Evolutionary conservation across 2,329 filamentous ascomycete genomes (phyloP), one percentile per base, ranked within the genome.

Genomic region (Trichoderma polysporum): DNA sequence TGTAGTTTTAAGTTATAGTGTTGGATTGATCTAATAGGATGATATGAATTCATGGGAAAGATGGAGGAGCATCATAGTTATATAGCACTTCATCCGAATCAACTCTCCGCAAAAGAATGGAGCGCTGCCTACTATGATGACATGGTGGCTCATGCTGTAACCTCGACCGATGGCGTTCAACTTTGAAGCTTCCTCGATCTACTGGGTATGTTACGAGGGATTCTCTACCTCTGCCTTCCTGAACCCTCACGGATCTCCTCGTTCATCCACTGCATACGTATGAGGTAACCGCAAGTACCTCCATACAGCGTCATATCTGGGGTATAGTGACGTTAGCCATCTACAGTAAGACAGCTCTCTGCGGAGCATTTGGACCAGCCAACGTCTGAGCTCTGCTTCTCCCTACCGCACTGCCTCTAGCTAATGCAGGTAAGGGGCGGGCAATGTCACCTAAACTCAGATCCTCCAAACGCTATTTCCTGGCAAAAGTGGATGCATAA

Each of bases 121-220:
- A 56, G 56, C 50, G 61, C 50, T 47, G 27, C 13, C 61, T 45
- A 64, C 61, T 45, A 64, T 64, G 61, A 64, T 64, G 61, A 56
- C 61, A 64, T 64, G 29, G 61, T 47, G 37, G 61, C 61, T 64
- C 61, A 64, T 29, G 19, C 50, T 47, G 47, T 35, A 15, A 47
- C 49, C 50, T 54, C 47, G 4, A 56, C 37, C 37, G 60, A 64
- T 64, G 61, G 61, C 61, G 61, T 47, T 54, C 37, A n/a, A 45
- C 61, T 47, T 33, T 47, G 61, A 27, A 64, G 50, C 50, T 56
- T 25, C 31, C 49, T n/a, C 49, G 50, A n/a, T 45, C 37, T 19
- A 25, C 47, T 33, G 39, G n/a, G n/a, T n/a, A n/a, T n/a, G n/a
- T n/a, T 39, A 50, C 58, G 31, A 37, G 13, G 27, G 33, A 9